Evolutionary conservation across 305 asterid species (phyloP).

Genomic region (Fraxinus sp.): DNA sequence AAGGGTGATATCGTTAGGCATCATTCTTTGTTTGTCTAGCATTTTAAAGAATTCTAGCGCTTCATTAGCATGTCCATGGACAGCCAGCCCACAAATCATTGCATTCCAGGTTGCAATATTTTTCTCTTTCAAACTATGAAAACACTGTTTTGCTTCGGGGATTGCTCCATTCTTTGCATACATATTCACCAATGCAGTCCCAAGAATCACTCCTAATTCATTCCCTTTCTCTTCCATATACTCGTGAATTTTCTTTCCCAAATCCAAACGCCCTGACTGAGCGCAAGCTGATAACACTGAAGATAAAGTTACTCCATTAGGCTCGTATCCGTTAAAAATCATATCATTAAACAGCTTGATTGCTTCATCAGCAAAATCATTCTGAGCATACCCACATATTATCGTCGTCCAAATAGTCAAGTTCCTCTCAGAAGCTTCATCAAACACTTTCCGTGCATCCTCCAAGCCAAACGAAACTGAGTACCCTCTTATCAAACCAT

Average conservation of each 20-base stretch:
- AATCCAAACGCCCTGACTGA: conserved; percentile 58
- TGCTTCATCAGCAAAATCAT: conserved; percentile 43
- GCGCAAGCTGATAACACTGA: conserved; percentile 87
- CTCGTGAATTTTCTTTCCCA: conserved; percentile 62
- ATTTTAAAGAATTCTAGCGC: conserved; percentile 48
- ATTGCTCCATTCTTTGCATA: conserved; percentile 76
- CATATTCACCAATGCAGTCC: conserved; percentile 85
- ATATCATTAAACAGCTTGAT: conserved; percentile 53
- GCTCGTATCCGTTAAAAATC: conserved; percentile 53
- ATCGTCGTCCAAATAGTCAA: conserved; percentile 74
- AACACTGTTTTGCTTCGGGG: conserved; percentile 50
- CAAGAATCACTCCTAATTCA: conserved; percentile 63
- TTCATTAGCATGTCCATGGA: conserved; percentile 68
- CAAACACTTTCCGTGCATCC: conserved; percentile 64
- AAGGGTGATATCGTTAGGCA: conserved; percentile 63
- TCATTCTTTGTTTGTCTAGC: conserved; percentile 40
- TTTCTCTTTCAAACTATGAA: conserved; percentile 46
- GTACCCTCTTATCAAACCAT: conserved; percentile 61
- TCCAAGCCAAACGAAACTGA: conserved; percentile 47
- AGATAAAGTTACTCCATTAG: conserved; percentile 55
- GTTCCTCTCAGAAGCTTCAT: conserved; percentile 44
- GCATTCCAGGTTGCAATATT: conserved; percentile 83
- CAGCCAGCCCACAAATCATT: conserved; percentile 73
- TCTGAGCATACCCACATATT: conserved; percentile 82
- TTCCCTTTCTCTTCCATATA: conserved; percentile 52